A percentile compares a stretch with the other conserved stretches of the same genome.
These are phyloP conservation scores for Penicillium bovifimosum DNA, from an alignment of 495 filamentous ascomycete genomes.

Conservation along the genomic window DNA sequence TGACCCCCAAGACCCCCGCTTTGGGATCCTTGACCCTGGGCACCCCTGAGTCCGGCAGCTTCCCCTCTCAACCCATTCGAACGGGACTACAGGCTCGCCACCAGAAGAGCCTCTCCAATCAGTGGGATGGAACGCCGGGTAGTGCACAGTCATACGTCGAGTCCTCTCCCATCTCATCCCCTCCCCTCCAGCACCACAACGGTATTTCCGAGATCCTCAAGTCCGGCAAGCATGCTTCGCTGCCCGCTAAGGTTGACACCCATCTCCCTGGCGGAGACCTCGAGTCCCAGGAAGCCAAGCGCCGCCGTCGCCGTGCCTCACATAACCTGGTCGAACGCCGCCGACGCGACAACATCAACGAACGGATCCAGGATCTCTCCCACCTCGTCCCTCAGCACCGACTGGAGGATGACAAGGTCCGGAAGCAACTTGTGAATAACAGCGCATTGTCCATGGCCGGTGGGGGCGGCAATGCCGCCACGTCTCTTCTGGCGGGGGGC, in stretches of 20 bases:
- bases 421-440: constrained; percentile 88
- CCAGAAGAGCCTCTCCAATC: constrained; percentile 74
- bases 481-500: constrained; percentile 82
- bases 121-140: constrained; percentile 76
- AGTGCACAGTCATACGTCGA: constrained; percentile 75
- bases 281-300: constrained; percentile 85
- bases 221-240: constrained; percentile 62
- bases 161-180: constrained; percentile 68
- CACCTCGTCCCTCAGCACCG: constrained; percentile 89
- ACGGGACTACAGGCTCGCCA: constrained; percentile 59
- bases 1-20: constrained; percentile 72
- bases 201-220: constrained; percentile 67
- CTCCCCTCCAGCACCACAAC: constrained; percentile 51
- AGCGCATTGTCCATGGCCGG: constrained; percentile 78
- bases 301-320: constrained; percentile 81
- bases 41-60: constrained; percentile 62
- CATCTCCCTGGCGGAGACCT: constrained; percentile 50
- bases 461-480: constrained; percentile 64
- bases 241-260: constrained; percentile 62
- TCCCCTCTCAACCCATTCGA: constrained; percentile 69
- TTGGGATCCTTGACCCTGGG: constrained; percentile 52
- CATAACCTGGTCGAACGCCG: constrained; percentile 95
- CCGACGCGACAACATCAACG: constrained; percentile 96
- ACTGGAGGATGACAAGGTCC: constrained; percentile 93
- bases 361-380: constrained; percentile 92